Evolutionary conservation across 371 early-diverging fungal species (phyloP).

Genomic region (Syncephalis plumigaleata): DNA sequence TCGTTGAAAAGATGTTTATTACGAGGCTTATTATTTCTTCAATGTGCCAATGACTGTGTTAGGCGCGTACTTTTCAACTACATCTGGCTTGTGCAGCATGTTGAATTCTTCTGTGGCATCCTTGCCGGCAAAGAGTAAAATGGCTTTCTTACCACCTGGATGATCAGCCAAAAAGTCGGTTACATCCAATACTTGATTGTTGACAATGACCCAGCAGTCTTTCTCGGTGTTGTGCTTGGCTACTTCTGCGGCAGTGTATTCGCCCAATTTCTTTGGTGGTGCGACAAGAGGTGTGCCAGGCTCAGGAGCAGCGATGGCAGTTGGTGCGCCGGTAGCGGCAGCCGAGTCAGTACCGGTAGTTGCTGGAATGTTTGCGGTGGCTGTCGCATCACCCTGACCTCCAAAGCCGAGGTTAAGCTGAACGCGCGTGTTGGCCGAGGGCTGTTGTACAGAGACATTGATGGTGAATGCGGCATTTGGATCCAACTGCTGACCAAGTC

Average conservation of each 20-base stretch:
- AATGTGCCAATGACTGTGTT: slow-evolving; percentile 57
- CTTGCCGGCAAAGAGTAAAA: slow-evolving; percentile 62
- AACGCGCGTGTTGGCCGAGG: slow-evolving; percentile 29
- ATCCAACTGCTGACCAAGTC: slow-evolving; percentile 44
- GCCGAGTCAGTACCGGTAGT: slow-evolving; percentile 9
- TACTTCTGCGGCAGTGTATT: slow-evolving; percentile 49
- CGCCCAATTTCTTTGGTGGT: slow-evolving; percentile 17
- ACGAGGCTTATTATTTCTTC: not conserved
- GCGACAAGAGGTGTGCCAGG: slow-evolving; percentile 11
- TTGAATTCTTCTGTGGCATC: slow-evolving; percentile 84
- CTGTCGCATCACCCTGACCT: slow-evolving; percentile 9
- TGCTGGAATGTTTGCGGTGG: slow-evolving; percentile 7
- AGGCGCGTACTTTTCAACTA: slow-evolving; percentile 76
- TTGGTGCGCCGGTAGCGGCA: slow-evolving; percentile 10
- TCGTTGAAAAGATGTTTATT: too few species aligned
- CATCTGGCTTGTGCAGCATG: slow-evolving; percentile 79
- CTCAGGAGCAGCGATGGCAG: slow-evolving; percentile 12
- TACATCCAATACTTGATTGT: slow-evolving; percentile 81
- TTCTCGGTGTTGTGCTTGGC: slow-evolving; percentile 72
- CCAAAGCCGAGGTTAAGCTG: slow-evolving; percentile 43
- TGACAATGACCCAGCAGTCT: slow-evolving; percentile 92
- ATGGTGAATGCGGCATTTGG: slow-evolving; percentile 37
- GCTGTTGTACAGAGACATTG: slow-evolving; percentile 25
- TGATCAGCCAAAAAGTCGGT: slow-evolving; percentile 80
- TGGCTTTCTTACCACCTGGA: slow-evolving; percentile 78